phyloP scores from a whole-genome alignment of 257 asterid genomes.

The Nemophila menziesii region DNA sequence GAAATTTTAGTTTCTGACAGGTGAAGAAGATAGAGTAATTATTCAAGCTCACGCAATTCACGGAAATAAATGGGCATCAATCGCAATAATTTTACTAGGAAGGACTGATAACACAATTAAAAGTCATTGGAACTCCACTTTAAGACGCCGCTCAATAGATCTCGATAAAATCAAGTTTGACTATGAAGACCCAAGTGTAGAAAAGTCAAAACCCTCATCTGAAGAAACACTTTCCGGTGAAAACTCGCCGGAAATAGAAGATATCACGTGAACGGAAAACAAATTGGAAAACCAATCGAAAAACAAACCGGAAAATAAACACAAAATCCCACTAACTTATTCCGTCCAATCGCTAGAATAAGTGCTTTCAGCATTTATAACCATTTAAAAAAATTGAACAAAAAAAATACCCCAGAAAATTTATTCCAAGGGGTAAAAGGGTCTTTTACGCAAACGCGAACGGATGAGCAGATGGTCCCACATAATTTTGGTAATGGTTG shows the following conservation, averaged over 20 bases:
- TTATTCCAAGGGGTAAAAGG: constrained; percentile 24
- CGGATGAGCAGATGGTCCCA: constrained; percentile 47
- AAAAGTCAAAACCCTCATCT: constrained; percentile 57
- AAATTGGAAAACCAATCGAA: too few species aligned
- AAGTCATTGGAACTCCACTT: constrained; percentile 86
- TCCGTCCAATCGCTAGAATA: constrained; percentile 58
- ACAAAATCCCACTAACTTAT: constrained; percentile 23
- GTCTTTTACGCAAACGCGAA: constrained; percentile 19
- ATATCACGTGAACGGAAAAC: constrained; percentile 34
- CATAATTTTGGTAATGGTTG: constrained; percentile 72
- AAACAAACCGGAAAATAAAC: too few species aligned
- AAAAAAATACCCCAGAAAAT: constrained; percentile 38
- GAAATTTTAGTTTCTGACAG: constrained; percentile 34
- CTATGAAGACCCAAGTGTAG: constrained; percentile 33
- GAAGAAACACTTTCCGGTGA: constrained; percentile 70
- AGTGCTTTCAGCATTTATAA: constrained; percentile 45
- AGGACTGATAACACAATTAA: constrained; percentile 90
- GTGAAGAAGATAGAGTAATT: constrained; percentile 75
- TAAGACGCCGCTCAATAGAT: constrained; percentile 45
- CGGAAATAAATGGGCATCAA: constrained; percentile 91
- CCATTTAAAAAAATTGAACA: too few species aligned
- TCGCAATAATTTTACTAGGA: constrained; percentile 85
- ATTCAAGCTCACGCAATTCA: constrained; percentile 73
- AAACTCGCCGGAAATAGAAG: constrained; percentile 45
- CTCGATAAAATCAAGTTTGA: constrained; percentile 26